Evolutionary conservation across 208 protist species (phyloP), one percentile per base, ranked within the genome.

Genomic region (Trichomonas gallinae): DNA sequence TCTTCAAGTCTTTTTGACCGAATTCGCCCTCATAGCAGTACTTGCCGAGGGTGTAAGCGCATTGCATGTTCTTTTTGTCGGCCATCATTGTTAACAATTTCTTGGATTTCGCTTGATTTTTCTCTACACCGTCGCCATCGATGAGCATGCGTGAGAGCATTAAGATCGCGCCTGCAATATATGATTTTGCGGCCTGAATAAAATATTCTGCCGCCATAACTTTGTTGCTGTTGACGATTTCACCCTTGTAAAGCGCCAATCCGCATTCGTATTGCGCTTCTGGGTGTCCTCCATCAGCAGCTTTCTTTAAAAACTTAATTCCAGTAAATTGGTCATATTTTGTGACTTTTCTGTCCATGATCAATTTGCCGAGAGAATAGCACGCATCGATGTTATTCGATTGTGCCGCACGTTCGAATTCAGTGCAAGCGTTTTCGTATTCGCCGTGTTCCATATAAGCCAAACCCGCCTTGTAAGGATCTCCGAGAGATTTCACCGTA

Each of bases 261-360:
- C 87, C 87, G 44, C 87, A 93, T 51, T 44, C 13, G 38, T 93
- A 93, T 51, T 93, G 87, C n/a, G 87, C 87, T n/a, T 93, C 44
- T 17, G 40, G 0, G 15, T 93, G 42, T 38, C 44, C 44, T 1
- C 13, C 26, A n/a, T 34, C 17, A 21, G 83, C 83, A n/a, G 83
- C 83, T 10, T 89, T 42, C 10, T 85, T 85, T 3, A 85, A 40
- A 40, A 44, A 85, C n/a, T 40, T 85, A 3, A 85, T 40, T 34
- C 34, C 81, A 15, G 6, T 0, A 85, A 44, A 15, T 42, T 6
- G 10, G 34, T 85, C 81, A 42, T 44, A 44, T 23, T 85, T 85
- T 2, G 21, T 85, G 36, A 26, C 26, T 26, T 72, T 8, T 72
- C 58, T n/a, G 26, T 72, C 58, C 2, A 72, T 26, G 58, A 72